Evolutionary conservation across 192 early-diverging fungal species (phyloP).

Genomic region (Spinellus fusiger): DNA sequence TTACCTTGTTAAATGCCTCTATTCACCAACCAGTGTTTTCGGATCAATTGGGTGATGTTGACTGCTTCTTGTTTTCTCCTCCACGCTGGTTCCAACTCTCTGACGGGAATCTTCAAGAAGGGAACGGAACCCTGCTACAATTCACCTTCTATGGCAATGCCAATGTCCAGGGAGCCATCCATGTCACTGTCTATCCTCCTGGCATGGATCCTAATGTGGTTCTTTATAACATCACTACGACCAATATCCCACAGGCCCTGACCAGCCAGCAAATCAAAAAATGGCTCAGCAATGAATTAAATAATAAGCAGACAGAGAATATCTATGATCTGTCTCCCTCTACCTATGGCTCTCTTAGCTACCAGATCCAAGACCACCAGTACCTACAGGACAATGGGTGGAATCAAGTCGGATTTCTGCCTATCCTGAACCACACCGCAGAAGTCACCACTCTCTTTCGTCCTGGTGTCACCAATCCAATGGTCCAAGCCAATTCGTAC

Average conservation of each 20-base stretch:
- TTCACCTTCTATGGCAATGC: conserved; percentile 17
- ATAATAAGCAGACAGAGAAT: conserved; percentile 5
- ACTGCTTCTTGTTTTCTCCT: conserved; percentile 18
- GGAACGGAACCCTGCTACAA: conserved; percentile 12
- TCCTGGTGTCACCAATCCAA: conserved; percentile 5
- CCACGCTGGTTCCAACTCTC: conserved; percentile 13
- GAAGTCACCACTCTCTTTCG: conserved; percentile 17
- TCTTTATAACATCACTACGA: conserved; percentile 6
- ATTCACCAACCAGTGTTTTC: conserved; percentile 13
- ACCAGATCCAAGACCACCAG: conserved; percentile 16
- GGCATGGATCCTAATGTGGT: conserved; percentile 21
- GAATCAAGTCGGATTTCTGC: conserved; percentile 28
- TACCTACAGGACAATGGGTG: conserved; percentile 19
- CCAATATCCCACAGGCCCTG: not conserved
- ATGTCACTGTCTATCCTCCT: conserved; percentile 19
- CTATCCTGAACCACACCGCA: conserved; percentile 19
- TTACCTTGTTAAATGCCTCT: conserved; percentile 10
- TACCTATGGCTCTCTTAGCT: conserved; percentile 10
- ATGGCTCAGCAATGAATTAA: conserved; percentile 15
- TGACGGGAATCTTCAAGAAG: conserved; percentile 7
- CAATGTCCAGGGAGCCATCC: conserved; percentile 7
- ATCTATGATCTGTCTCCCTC: conserved; percentile 17
- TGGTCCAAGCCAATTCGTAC: not conserved
- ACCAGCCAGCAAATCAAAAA: not conserved
- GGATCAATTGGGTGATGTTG: conserved; percentile 7